Percentiles rank a stretch among this genome's conserved stretches.
These are phyloP conservation scores for Backusella circina DNA, from an alignment of 192 early-diverging fungal species.

Conservation along the genomic window DNA sequence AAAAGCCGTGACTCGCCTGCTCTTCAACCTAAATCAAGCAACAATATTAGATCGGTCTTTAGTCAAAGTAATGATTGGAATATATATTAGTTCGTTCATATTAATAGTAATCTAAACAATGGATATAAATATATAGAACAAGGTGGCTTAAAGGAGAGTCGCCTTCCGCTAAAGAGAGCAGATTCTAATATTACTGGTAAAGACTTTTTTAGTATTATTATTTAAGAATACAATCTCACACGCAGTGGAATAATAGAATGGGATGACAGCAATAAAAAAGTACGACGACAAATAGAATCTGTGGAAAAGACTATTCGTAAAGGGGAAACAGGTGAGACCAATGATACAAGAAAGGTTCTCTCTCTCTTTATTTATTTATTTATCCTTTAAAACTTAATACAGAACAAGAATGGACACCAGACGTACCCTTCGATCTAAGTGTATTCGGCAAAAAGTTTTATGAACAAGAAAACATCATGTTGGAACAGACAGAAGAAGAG, in stretches of 20 bases:
- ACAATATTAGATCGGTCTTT: not conserved
- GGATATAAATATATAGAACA: not conserved
- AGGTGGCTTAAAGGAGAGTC: not conserved
- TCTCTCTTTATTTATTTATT: too few relatives aligned
- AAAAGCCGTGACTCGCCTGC: not conserved
- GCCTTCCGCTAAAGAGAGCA: not conserved
- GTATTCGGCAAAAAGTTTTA: not conserved
- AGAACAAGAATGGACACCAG: slow-evolving; percentile 9
- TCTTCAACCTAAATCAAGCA: not conserved
- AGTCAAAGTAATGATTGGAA: not conserved
- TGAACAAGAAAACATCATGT: not conserved
- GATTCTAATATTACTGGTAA: not conserved
- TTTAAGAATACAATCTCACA: not conserved
- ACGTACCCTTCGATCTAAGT: not conserved
- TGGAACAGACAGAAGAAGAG: not conserved
- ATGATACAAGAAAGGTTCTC: not conserved
- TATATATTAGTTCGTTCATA: not conserved
- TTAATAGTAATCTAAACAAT: not conserved
- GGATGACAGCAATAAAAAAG: not conserved
- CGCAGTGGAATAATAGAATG: not conserved
- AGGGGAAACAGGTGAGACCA: not conserved
- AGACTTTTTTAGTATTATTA: too few relatives aligned
- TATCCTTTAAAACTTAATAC: too few relatives aligned
- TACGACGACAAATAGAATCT: not conserved
- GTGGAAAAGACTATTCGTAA: not conserved